Base-by-base conservation (phyloP, 495 filamentous ascomycete genomes). In the Lepraria neglecta region DNA sequence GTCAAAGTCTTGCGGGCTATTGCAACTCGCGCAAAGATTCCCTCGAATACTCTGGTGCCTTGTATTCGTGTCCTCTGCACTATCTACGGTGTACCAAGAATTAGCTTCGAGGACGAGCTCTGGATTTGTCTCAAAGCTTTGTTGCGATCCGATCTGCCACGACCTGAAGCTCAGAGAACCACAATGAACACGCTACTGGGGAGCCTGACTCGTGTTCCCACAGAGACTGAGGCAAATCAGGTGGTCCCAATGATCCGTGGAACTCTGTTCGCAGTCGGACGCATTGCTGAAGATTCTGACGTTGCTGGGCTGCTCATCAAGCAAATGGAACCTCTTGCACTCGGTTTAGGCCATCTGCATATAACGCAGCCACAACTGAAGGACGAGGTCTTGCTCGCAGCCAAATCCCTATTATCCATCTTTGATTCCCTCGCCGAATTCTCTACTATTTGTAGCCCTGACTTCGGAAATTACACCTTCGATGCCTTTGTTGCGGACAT, bases 41-140 rank as follows among this genome's bases (percentile, higher is more conserved):
- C 91, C 7, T 81, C 77, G 48, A 69, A 73, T 61, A 85, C 82
- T 64, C 80, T 96, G 24, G 75, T 80, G 64, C 77, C 79, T 58
- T 89, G 89, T 66, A 74, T 97, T 24, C 84, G 89, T 68, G 82
- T 94, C 17, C 78, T 97, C 55, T 92, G 89, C 72, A 87, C 85
- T 59, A 89, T 92, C 30, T 87, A 91, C 70, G 84, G 87, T 54
- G 59, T 55, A 45, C 42, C 33, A 45, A 42, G 52, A 19, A 54
- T 33, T 2, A 65, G 27, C 21, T 43, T 60, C 43, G 63, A 52
- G 27, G 40, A 56, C n/a, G 27, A 43, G 19, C 33, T 56, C 27
- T 56, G 45, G 52, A 30, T 12, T 14, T 56, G 50, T 56, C 56
- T 64, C 1, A 43, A 33, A 21, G 35, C 35, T 38, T 38, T 38